Evolutionary conservation across 2,329 filamentous ascomycete species (phyloP).

Genomic region (Ophiostoma ips): DNA sequence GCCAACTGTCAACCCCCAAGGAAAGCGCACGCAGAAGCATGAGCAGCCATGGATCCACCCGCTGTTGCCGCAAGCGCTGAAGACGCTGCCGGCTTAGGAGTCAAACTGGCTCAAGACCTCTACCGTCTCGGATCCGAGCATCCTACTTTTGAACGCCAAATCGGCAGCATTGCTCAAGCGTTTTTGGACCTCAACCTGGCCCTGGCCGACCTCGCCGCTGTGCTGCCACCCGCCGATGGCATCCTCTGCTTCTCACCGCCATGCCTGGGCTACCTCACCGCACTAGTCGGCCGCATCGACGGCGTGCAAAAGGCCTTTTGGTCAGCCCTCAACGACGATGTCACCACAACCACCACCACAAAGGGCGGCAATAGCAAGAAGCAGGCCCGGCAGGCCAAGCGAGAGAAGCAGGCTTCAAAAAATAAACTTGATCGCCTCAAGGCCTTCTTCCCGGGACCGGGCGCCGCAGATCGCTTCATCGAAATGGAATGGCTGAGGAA

Average conservation of each 20-base stretch:
- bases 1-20: not conserved
- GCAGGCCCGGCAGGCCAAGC: not conserved
- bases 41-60: constrained; percentile 9
- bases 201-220: constrained; percentile 8
- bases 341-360: not conserved
- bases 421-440: constrained; percentile 10
- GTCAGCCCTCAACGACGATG: not conserved
- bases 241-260: not conserved
- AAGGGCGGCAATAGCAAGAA: constrained; percentile 1
- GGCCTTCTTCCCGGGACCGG: constrained; percentile 9
- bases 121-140: constrained; percentile 10
- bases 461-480: constrained; percentile 6
- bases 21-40: constrained; percentile 1
- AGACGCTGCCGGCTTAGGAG: constrained; percentile 10
- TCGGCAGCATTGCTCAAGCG: constrained; percentile 12
- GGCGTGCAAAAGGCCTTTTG: constrained; percentile 5
- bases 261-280: constrained; percentile 3
- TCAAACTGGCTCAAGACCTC: constrained; percentile 12
- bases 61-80: constrained; percentile 9
- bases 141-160: constrained; percentile 9
- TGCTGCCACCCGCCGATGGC: not conserved
- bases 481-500: constrained; percentile 14
- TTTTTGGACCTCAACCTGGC: constrained; percentile 13
- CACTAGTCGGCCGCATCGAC: constrained; percentile 9
- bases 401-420: not conserved